Conservation (phyloP, 2,329 filamentous ascomycete species). For the Purpureocillium takamizusanense region DNA sequence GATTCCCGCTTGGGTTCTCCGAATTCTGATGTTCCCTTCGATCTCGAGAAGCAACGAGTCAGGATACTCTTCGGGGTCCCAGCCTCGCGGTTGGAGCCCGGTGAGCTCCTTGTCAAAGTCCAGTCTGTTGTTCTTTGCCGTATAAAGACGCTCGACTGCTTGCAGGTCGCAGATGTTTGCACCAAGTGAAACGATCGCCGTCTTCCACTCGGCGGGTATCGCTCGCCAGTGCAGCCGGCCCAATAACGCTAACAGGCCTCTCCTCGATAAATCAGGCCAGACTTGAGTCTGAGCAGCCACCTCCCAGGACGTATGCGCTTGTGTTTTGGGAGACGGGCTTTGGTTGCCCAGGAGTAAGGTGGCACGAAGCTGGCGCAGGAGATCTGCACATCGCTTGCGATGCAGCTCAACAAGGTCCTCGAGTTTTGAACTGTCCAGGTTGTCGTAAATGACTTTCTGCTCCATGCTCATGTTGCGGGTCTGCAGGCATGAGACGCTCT, state of each 20-base stretch:
- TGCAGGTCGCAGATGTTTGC: slow-evolving; percentile 26
- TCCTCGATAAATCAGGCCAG: background rate
- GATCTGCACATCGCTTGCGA: background rate
- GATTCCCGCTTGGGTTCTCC: slow-evolving; percentile 47
- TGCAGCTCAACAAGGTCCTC: background rate
- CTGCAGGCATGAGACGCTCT: no score
- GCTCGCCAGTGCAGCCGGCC: background rate
- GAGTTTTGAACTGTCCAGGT: background rate
- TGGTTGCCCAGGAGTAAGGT: background rate
- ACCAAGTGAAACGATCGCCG: slow-evolving; percentile 25
- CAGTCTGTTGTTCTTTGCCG: slow-evolving; percentile 6
- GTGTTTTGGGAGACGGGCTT: background rate
- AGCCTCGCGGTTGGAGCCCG: slow-evolving; percentile 44
- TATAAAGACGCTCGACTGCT: slow-evolving; percentile 26
- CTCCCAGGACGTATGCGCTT: background rate
- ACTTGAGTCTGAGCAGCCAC: background rate
- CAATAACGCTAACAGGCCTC: background rate
- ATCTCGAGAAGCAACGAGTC: slow-evolving; percentile 55
- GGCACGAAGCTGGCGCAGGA: background rate
- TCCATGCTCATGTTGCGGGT: no score
- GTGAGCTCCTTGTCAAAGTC: slow-evolving; percentile 27
- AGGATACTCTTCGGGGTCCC: slow-evolving; percentile 38
- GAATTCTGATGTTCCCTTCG: slow-evolving; percentile 51
- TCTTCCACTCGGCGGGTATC: slow-evolving; percentile 18
- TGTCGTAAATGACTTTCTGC: no score